Evolutionary conservation across 106 monocot genomes (phyloP), one percentile per base, ranked within the genome.

Genomic region (Cymbidium sinense): DNA sequence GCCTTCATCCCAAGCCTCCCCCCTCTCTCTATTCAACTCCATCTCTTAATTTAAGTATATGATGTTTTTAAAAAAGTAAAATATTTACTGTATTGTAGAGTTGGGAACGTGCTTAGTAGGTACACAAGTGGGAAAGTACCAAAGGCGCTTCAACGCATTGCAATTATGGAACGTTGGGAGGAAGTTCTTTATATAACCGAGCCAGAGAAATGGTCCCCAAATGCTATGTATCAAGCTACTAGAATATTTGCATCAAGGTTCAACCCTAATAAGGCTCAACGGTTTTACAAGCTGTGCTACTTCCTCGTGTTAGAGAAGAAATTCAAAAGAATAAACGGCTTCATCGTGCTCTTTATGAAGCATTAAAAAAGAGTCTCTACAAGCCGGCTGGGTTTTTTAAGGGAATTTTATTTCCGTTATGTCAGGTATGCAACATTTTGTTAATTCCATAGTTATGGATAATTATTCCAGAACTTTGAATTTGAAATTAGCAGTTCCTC

Each of bases 381-480:
- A 99, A 99, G 75, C 98, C 98, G 30, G 94, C 94, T 79, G 98
- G 92, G 8, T 99, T 99, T 80, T 84, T 84, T 84, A 99, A 94
- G 84, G 98, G 98, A 74, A 87, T 99, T 79, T 74, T 99, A 52
- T 77, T 99, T 54, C 98, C 98, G 3, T 84, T 99, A 4, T 99
- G 98, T 77, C 86, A 94, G 98, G 98, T 99, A 81, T 51, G 30
- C 13, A 71, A 58, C 7, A 23, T n/a, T n/a, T 0, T 58, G 4
- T 23, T 58, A 15, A 23, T 25, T 67, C 13, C 33, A 17, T 67
- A n/a, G 2, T 67, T 33, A 67, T 67, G 67, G 17, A 67, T 15
- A 33, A 29, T 67, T 67, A 18, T 67, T 67, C 31, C 29, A 10
- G 10, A 33, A 67, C 31, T 33, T 67, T 67, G 29, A 15, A 31